These are phyloP conservation scores for Sesbania bispinosa DNA, from an alignment of 306 rosid genomes.

Conservation along the genomic window DNA sequence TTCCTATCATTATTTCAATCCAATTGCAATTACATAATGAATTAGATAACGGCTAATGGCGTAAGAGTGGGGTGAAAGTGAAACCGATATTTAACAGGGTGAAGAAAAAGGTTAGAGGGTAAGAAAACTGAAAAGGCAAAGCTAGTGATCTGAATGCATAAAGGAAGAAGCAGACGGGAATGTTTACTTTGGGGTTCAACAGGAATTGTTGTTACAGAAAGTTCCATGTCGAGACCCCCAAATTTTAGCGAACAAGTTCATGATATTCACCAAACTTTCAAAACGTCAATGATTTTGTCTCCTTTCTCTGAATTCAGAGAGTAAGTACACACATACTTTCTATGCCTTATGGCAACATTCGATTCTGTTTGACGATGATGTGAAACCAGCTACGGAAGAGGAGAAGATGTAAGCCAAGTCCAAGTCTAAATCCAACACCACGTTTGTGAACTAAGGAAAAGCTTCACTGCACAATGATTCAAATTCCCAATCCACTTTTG, in stretches of 20 bases:
- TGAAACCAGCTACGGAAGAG: neutral
- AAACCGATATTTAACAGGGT: neutral
- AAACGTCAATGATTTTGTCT: conserved; percentile 19
- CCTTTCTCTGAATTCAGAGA: neutral
- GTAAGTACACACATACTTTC: neutral
- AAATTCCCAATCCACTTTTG: neutral
- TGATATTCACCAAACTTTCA: conserved; percentile 5
- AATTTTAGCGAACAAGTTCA: neutral
- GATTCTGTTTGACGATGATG: no score
- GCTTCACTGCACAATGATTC: neutral
- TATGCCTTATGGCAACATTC: neutral
- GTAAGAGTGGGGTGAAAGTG: neutral
- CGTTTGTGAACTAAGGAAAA: conserved; percentile 8
- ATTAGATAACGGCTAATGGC: neutral
- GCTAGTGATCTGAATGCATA: conserved; percentile 19
- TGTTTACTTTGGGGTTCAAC: conserved; percentile 28
- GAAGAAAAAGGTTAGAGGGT: neutral
- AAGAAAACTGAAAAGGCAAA: neutral
- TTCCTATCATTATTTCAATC: neutral
- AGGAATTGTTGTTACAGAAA: neutral
- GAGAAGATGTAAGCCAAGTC: neutral
- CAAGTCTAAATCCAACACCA: neutral
- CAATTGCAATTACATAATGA: neutral
- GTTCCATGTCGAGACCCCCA: conserved; percentile 7
- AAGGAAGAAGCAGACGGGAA: conserved; percentile 19